These are phyloP conservation scores for Ephemerocybe angulata DNA, from an alignment of 768 basidiomycete genomes.

Conservation along the genomic window DNA sequence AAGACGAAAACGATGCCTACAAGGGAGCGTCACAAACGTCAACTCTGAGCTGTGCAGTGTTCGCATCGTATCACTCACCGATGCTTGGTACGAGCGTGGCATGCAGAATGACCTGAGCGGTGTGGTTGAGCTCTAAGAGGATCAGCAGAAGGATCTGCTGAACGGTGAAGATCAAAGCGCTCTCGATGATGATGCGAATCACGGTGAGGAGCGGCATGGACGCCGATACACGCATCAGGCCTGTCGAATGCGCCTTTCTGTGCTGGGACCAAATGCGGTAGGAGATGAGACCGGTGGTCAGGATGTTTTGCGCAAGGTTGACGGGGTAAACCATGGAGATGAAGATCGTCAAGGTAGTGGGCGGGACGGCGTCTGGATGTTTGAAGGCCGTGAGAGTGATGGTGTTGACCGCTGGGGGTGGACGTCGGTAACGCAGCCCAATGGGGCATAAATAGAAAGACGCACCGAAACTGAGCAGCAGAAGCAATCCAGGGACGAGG, in stretches of 20 bases:
- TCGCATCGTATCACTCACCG: slow-evolving; percentile 14
- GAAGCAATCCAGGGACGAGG: slow-evolving; percentile 18
- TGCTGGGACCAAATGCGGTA: slow-evolving; percentile 26
- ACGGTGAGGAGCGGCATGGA: slow-evolving; percentile 17
- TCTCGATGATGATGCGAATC: slow-evolving; percentile 28
- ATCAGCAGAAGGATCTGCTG: slow-evolving; percentile 26
- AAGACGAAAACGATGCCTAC: slow-evolving; percentile 4
- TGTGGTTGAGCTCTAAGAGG: slow-evolving; percentile 19
- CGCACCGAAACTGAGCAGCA: slow-evolving; percentile 18
- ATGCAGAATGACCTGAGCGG: slow-evolving; percentile 25
- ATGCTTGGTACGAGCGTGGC: slow-evolving; percentile 28
- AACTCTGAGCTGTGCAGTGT: not conserved
- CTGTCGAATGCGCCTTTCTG: slow-evolving; percentile 16
- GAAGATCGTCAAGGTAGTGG: slow-evolving; percentile 6
- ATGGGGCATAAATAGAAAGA: not conserved
- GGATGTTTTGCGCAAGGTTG: slow-evolving; percentile 23
- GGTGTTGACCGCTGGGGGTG: slow-evolving; percentile 18
- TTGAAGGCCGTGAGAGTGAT: slow-evolving; percentile 22
- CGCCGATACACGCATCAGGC: slow-evolving; percentile 10
- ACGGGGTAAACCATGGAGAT: slow-evolving; percentile 20
- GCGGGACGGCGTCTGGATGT: not conserved
- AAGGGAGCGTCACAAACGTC: not conserved
- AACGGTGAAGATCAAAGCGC: slow-evolving; percentile 28
- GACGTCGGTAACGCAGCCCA: not conserved
- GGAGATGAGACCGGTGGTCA: slow-evolving; percentile 25